Evolutionary conservation across 768 basidiomycete species (phyloP).

Genomic region (Hydnomerulius pinastri): DNA sequence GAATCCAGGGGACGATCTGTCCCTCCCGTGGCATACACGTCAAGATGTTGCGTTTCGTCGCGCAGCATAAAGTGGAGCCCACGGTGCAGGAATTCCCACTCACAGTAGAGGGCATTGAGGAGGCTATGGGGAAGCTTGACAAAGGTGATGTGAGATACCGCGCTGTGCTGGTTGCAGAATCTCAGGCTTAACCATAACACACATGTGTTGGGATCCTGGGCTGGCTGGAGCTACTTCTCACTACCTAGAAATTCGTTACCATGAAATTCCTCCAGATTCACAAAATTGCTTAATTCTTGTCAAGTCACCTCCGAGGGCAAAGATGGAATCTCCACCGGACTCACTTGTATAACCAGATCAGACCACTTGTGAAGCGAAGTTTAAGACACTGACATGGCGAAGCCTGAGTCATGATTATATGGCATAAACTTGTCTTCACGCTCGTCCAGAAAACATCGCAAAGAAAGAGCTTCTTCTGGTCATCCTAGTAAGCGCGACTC

Average conservation of each 20-base stretch:
- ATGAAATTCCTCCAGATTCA: no score
- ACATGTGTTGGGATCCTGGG: no score
- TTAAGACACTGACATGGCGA: no score
- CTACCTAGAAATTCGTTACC: no score
- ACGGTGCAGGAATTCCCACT: constrained; percentile 30
- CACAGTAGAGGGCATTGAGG: constrained; percentile 24
- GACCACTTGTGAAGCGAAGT: no score
- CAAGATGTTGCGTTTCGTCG: constrained; percentile 29
- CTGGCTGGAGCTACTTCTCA: no score
- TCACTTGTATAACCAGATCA: no score
- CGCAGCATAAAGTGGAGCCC: constrained; percentile 20
- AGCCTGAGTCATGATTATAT: background rate
- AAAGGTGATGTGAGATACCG: constrained; percentile 25
- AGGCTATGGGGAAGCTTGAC: constrained; percentile 19
- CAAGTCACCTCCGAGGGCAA: background rate
- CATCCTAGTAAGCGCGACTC: background rate
- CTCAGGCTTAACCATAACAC: background rate
- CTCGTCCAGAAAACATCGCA: background rate
- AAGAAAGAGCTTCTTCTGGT: background rate
- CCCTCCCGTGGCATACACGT: constrained; percentile 15
- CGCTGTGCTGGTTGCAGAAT: constrained; percentile 21
- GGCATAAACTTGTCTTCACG: background rate
- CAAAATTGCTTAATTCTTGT: no score
- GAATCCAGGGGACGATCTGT: constrained; percentile 11
- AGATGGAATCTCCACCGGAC: background rate